phyloP scores from a whole-genome alignment of 306 rosid species.

The Cucurbita maxima region DNA sequence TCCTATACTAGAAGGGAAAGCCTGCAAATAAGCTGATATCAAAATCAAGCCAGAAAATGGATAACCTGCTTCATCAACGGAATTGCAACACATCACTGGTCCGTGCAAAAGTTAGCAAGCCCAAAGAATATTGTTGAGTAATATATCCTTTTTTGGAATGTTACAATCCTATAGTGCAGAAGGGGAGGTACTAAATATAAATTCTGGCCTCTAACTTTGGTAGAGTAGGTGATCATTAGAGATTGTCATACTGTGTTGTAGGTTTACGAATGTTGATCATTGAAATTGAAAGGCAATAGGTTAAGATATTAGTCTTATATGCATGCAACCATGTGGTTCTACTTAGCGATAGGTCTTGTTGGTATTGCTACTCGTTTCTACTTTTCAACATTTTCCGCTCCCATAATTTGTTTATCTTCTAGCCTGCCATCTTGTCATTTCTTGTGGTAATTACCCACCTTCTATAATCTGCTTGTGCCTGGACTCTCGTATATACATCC shows the following conservation, averaged over 20 bases:
- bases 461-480: not conserved
- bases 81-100: not conserved
- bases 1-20: not conserved
- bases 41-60: not conserved
- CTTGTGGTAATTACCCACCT: not conserved
- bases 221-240: too few species aligned
- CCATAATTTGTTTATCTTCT: not conserved
- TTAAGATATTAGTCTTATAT: not conserved
- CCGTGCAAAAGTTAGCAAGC: not conserved
- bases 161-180: not conserved
- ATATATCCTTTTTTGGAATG: not conserved
- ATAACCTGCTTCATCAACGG: not conserved
- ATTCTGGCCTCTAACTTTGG: not conserved
- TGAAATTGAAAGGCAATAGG: not conserved
- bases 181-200: not conserved
- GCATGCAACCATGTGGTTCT: not conserved
- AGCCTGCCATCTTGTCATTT: not conserved
- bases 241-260: not conserved
- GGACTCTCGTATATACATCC: not conserved
- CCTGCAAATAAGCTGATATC: not conserved
- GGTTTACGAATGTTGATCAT: not conserved
- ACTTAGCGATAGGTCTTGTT: not conserved
- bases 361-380: not conserved
- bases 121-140: not conserved
- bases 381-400: not conserved